These are phyloP conservation scores for Erysimum cheiri DNA, from an alignment of 441 rosid species.

Conservation along the genomic window DNA sequence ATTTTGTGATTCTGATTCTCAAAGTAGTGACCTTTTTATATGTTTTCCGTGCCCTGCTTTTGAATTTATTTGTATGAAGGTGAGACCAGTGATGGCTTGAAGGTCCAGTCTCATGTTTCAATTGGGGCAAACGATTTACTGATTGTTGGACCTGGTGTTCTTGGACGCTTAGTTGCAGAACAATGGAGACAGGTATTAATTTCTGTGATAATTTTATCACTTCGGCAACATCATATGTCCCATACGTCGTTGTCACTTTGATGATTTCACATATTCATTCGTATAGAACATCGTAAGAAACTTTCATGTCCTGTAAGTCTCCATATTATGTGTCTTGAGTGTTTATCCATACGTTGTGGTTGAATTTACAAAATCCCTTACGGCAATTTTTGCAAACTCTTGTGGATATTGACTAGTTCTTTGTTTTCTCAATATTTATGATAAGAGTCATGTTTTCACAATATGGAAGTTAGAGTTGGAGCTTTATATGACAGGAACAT, in stretches of 20 bases:
- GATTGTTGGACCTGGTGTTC: slow-evolving; percentile 93
- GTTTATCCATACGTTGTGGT: not conserved
- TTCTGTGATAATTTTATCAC: not conserved
- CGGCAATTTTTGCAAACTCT: not conserved
- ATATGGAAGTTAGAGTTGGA: slow-evolving; percentile 32
- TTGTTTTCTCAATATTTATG: not conserved
- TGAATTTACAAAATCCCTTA: not conserved
- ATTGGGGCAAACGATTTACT: slow-evolving; percentile 77
- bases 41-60: not conserved
- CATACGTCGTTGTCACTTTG: not conserved
- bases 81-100: slow-evolving; percentile 51
- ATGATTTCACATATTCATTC: not conserved
- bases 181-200: slow-evolving; percentile 69
- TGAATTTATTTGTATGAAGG: slow-evolving; percentile 42
- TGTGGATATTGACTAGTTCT: not conserved
- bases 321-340: not conserved
- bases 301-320: not conserved
- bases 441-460: slow-evolving; percentile 1
- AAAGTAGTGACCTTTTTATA: slow-evolving; percentile 15
- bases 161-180: slow-evolving; percentile 89
- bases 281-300: not conserved
- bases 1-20: slow-evolving; percentile 11
- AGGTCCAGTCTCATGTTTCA: slow-evolving; percentile 49
- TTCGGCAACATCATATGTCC: not conserved
- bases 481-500: slow-evolving; percentile 60